phyloP scores from a whole-genome alignment of 495 filamentous ascomycete species.

The Cercophora newfieldiana region DNA sequence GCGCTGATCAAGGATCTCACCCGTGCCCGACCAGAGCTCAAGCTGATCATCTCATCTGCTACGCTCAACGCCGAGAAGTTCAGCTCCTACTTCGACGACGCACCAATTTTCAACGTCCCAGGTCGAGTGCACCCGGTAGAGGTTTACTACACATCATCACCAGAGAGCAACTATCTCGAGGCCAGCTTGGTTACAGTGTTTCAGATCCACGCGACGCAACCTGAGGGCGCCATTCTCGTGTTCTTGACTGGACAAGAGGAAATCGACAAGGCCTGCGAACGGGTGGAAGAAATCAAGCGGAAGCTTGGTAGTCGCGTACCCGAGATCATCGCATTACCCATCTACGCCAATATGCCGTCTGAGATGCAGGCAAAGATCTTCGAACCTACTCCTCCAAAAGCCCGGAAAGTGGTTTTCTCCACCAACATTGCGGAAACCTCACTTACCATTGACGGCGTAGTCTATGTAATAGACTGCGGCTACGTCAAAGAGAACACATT shows the following conservation, averaged over 20 bases:
- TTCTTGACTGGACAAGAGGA: slow-evolving; percentile 91
- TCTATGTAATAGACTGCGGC: slow-evolving; percentile 88
- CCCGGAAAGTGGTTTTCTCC: slow-evolving; percentile 82
- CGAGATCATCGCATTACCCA: slow-evolving; percentile 83
- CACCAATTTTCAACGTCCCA: slow-evolving; percentile 94
- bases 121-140: slow-evolving; percentile 89
- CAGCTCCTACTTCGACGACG: slow-evolving; percentile 87
- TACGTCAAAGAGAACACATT: slow-evolving; percentile 97
- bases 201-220: slow-evolving; percentile 90
- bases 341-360: slow-evolving; percentile 85
- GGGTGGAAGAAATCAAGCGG: slow-evolving; percentile 74
- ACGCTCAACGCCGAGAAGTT: slow-evolving; percentile 97
- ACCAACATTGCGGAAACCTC: slow-evolving; percentile 91
- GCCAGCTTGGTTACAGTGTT: slow-evolving; percentile 93
- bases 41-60: slow-evolving; percentile 89
- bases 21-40: slow-evolving; percentile 80
- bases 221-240: slow-evolving; percentile 84
- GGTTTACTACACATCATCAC: slow-evolving; percentile 87
- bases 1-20: slow-evolving; percentile 92
- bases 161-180: slow-evolving; percentile 91
- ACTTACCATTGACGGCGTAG: slow-evolving; percentile 86
- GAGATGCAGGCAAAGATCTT: slow-evolving; percentile 88
- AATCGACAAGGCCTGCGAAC: slow-evolving; percentile 81
- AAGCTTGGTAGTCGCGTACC: slow-evolving; percentile 82
- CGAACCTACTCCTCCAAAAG: slow-evolving; percentile 77